These are phyloP conservation scores for Colletotrichum simmondsii DNA, from an alignment of 2,329 filamentous ascomycete genomes.

Conservation along the genomic window DNA sequence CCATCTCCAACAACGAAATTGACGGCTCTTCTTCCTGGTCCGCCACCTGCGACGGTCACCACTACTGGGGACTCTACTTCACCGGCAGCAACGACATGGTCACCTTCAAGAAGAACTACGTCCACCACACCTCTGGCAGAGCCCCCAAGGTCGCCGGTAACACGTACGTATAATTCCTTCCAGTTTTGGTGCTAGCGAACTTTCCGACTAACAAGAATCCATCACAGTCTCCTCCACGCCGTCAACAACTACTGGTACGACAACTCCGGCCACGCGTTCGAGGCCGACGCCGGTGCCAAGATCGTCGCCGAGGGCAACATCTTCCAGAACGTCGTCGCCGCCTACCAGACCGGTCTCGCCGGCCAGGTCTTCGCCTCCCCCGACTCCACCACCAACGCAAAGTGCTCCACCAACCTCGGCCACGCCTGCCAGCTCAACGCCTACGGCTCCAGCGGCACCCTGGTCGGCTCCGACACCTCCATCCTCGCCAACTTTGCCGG, in stretches of 20 bases:
- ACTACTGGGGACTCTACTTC: conserved; percentile 71
- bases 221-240: conserved; percentile 58
- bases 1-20: conserved; percentile 70
- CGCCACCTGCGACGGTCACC: conserved; percentile 66
- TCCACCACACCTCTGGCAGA: conserved; percentile 68
- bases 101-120: conserved; percentile 69
- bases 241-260: conserved; percentile 69
- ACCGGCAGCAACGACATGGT: conserved; percentile 65
- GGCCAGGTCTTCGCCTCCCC: conserved; percentile 48
- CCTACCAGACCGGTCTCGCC: conserved; percentile 47
- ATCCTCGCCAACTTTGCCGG: conserved; percentile 57
- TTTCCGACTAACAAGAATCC: background rate
- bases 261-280: conserved; percentile 64
- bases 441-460: conserved; percentile 52
- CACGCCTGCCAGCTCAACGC: conserved; percentile 62
- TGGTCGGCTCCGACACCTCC: conserved; percentile 53
- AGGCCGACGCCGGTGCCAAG: conserved; percentile 54
- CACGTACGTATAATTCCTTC: conserved; percentile 40
- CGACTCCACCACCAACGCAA: conserved; percentile 46
- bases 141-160: conserved; percentile 68
- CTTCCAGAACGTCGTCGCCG: conserved; percentile 63
- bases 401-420: conserved; percentile 58
- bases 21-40: conserved; percentile 65
- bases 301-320: conserved; percentile 66
- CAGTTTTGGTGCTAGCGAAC: background rate